Conservation (phyloP, 208 protist species). For the Acanthamoeba sp. region DNA sequence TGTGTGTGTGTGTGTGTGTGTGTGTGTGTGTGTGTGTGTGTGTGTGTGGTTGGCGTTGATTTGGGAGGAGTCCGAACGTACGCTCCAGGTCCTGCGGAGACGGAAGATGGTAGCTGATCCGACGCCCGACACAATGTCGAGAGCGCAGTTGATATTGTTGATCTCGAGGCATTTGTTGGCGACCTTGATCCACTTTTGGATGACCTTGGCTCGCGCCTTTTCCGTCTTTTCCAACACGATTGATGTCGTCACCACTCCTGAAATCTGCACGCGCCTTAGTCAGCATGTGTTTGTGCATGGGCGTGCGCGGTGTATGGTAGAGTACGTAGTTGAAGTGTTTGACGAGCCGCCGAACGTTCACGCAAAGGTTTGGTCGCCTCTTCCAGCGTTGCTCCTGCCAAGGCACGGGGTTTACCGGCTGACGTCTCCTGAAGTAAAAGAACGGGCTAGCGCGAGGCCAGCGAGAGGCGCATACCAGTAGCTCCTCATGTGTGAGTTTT, state of each 20-base stretch:
- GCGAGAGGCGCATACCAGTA: background rate
- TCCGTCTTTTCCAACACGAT: background rate
- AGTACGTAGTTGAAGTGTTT: background rate
- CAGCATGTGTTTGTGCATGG: no score
- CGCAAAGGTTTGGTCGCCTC: background rate
- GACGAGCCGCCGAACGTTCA: background rate
- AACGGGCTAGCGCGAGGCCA: no score
- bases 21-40: no score
- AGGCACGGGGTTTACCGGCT: no score
- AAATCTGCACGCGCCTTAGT: background rate
- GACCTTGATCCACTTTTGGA: background rate
- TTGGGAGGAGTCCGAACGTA: no score
- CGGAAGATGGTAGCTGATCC: background rate
- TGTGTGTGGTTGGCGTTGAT: no score
- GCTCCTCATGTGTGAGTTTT: background rate
- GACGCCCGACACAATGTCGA: background rate
- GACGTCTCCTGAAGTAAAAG: no score
- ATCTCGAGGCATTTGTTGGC: background rate
- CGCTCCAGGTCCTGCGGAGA: background rate
- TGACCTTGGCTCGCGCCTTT: background rate
- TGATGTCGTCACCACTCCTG: background rate
- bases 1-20: no score
- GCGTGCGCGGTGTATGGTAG: background rate
- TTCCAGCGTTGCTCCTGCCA: constrained; percentile 20
- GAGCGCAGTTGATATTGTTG: background rate